Percentiles rank a stretch among this genome's conserved stretches.
phyloP scores from a whole-genome alignment of 1,284 basidiomycete genomes.

The Apiotrichum gamsii region DNA sequence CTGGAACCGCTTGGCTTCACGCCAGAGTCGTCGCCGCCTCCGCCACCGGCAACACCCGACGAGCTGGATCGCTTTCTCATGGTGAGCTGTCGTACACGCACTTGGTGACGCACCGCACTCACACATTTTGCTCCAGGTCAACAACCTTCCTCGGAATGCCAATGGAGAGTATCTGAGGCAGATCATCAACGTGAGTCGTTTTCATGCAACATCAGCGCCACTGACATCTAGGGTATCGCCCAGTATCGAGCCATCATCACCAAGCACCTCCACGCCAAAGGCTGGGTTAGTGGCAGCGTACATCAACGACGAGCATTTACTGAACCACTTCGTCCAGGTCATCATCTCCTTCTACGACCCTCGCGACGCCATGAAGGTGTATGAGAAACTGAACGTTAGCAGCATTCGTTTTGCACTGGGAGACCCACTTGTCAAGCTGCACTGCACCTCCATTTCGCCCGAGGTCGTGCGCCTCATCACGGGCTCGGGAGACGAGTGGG shows the following conservation, averaged over 20 bases:
- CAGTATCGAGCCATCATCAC: conserved; percentile 27
- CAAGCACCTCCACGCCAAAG: conserved; percentile 24
- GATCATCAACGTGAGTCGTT: conserved; percentile 21
- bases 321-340: conserved; percentile 29
- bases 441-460: conserved; percentile 22
- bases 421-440: conserved; percentile 13
- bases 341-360: conserved; percentile 38
- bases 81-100: conserved; percentile 12
- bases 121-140: conserved; percentile 20
- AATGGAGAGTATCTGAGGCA: conserved; percentile 17
- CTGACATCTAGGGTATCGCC: conserved; percentile 30
- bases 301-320: neutral
- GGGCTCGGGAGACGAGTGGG: conserved; percentile 14
- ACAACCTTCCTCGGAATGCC: conserved; percentile 21
- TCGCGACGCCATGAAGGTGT: conserved; percentile 29
- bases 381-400: conserved; percentile 15
- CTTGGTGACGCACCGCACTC: no score
- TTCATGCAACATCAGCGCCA: no score
- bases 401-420: conserved; percentile 14
- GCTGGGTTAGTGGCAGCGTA: conserved; percentile 22
- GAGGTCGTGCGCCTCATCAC: conserved; percentile 19
- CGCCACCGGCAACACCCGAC: no score
- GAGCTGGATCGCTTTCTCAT: conserved; percentile 27
- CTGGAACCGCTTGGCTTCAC: neutral
- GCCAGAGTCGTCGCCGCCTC: no score